A percentile compares a stretch with the other conserved stretches of the same genome.
phyloP scores from a whole-genome alignment of 2,329 filamentous ascomycete species.

The Diaporthe velutina region DNA sequence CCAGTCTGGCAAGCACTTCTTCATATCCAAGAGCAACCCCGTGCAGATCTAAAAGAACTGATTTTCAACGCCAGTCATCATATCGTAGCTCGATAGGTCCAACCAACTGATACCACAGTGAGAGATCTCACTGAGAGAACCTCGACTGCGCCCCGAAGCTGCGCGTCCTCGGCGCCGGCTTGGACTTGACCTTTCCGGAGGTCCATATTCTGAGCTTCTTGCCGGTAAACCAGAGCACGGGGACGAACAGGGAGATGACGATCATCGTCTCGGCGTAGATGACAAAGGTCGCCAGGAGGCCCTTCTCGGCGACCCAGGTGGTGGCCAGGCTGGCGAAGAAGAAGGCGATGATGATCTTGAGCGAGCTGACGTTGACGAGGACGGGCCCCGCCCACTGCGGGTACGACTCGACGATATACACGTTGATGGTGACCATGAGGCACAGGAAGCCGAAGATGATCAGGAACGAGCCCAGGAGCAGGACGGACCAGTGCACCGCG shows the following conservation, averaged over 20 bases:
- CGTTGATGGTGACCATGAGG: constrained; percentile 46
- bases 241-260: constrained; percentile 47
- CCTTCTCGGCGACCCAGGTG: constrained; percentile 45
- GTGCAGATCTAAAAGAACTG: neutral
- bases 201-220: constrained; percentile 47
- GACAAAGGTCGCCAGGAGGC: constrained; percentile 46
- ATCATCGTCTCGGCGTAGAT: constrained; percentile 50
- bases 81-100: neutral
- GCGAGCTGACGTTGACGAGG: constrained; percentile 50
- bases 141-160: constrained; percentile 21
- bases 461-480: constrained; percentile 46
- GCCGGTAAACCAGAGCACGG: constrained; percentile 46
- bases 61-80: neutral
- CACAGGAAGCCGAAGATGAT: constrained; percentile 48
- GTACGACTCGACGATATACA: constrained; percentile 51
- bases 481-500: constrained; percentile 45
- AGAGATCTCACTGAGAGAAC: constrained; percentile 29
- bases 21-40: neutral
- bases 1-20: neutral
- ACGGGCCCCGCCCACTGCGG: constrained; percentile 50
- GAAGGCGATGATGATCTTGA: constrained; percentile 48
- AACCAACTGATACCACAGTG: too few species aligned
- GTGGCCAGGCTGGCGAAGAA: constrained; percentile 47
- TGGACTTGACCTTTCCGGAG: constrained; percentile 44
- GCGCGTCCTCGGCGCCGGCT: neutral